Evolutionary conservation across 2,329 filamentous ascomycete genomes (phyloP), one percentile per base, ranked within the genome.

Genomic region (Ceratocystis diversiconidia): DNA sequence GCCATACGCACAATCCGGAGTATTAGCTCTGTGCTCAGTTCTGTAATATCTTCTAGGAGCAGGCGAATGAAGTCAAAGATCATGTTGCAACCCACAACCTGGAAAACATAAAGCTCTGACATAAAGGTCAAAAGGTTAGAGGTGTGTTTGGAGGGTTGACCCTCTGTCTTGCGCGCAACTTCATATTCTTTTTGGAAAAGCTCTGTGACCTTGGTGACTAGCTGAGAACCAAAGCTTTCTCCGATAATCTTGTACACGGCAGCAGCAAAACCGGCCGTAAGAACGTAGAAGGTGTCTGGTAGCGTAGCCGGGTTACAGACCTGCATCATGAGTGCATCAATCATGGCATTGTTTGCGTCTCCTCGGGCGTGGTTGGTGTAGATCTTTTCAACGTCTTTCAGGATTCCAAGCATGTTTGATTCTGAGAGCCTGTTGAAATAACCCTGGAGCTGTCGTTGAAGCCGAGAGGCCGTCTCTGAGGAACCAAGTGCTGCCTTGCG

Each of bases 341-440:
- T 84, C 1, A 97, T 78, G 0, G 85, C 87, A 0, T 88, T 86
- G 0, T 90, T 96, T 59, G 96, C 90, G 71, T 92, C 85, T 68
- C 94, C 90, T n/a, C 94, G 85, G 0, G 94, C 86, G 70, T 95
- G 85, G 52, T 86, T 85, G 65, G 86, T 83, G 73, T 97, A 99
- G 1, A 97, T 78, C 68, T 86, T 85, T 72, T 95, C 90, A 41
- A 96, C 80, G 19, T 95, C 88, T 55, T 83, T 82, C 2, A 96
- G 77, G 64, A 97, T 95, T 1, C 89, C 88, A 5, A 95, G 75
- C 69, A 99, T 79, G 70, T 94, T 97, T 46, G 90, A 85, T 72
- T 97, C 92, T 0, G 94, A 96, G 41, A 99, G 80, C 72, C 92
- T 87, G 74, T 99, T 99, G 72, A 99, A 82, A 19, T 94, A 81